Conservation (phyloP, 2,329 filamentous ascomycete species). For the Aspergillus eucalypticola region DNA sequence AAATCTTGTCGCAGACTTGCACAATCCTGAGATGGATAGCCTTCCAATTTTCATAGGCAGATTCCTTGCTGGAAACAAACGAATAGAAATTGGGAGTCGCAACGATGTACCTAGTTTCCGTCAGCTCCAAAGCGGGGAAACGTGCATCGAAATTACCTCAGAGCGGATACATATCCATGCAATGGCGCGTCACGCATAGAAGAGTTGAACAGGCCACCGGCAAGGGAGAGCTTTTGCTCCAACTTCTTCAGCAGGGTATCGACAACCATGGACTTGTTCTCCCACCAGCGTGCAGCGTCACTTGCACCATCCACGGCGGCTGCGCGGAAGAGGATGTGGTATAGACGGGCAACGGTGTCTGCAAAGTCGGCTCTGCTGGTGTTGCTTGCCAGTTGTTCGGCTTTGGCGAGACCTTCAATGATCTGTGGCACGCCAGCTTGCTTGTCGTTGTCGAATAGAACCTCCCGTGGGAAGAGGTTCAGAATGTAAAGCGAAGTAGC, state of each 20-base stretch:
- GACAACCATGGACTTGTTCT: slow-evolving; percentile 53
- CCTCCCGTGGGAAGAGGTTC: slow-evolving; percentile 35
- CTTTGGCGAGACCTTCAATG: slow-evolving; percentile 34
- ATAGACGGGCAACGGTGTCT: slow-evolving; percentile 80
- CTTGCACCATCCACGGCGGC: slow-evolving; percentile 40
- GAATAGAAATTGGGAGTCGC: slow-evolving; percentile 44
- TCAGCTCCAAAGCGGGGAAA: neutral
- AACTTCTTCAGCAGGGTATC: slow-evolving; percentile 61
- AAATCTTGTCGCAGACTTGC: slow-evolving; percentile 66
- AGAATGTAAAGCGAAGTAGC: slow-evolving; percentile 53
- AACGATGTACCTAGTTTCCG: slow-evolving; percentile 48
- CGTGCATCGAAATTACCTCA: slow-evolving; percentile 53
- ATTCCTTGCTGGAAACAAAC: slow-evolving; percentile 29
- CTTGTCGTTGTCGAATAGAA: slow-evolving; percentile 24
- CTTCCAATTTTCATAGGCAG: slow-evolving; percentile 30
- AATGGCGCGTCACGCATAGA: slow-evolving; percentile 68
- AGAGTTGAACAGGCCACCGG: slow-evolving; percentile 63
- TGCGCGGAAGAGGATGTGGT: slow-evolving; percentile 67
- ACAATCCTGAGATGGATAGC: slow-evolving; percentile 54
- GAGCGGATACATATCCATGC: slow-evolving; percentile 68
- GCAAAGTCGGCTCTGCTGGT: slow-evolving; percentile 89
- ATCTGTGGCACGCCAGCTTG: slow-evolving; percentile 25
- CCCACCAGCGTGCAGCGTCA: slow-evolving; percentile 30
- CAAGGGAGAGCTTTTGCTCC: slow-evolving; percentile 64
- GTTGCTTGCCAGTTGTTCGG: slow-evolving; percentile 42